Evolutionary conservation across 176 grass and related monocot species (phyloP).

Genomic region (Poa pratensis): DNA sequence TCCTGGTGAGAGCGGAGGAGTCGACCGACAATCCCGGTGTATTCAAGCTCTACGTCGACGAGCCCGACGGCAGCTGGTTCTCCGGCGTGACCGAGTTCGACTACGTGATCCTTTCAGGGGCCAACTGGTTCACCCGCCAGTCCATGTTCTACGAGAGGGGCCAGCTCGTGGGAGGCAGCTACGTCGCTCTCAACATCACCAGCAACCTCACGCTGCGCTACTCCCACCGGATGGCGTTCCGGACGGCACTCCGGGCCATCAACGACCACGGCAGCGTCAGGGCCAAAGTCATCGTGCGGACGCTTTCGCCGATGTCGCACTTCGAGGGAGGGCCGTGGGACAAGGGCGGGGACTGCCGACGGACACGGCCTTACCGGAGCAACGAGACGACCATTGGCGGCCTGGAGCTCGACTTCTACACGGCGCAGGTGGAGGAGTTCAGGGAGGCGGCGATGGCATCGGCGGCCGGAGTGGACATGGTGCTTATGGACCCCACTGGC

Average conservation of each 20-base stretch:
- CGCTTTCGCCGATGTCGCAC: conserved; percentile 71
- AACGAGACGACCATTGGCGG: conserved; percentile 51
- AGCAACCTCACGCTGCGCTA: conserved; percentile 52
- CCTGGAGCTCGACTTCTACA: conserved; percentile 58
- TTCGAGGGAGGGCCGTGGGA: conserved; percentile 76
- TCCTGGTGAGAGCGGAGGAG: conserved; percentile 57
- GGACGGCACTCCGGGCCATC: conserved; percentile 52
- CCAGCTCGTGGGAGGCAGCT: conserved; percentile 56
- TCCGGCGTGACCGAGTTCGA: conserved; percentile 50
- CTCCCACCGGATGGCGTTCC: conserved; percentile 59
- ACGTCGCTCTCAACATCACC: conserved; percentile 54
- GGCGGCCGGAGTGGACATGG: conserved; percentile 42
- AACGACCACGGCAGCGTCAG: conserved; percentile 3
- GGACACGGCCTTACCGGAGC: conserved; percentile 48
- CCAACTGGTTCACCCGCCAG: conserved; percentile 68
- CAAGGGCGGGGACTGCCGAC: conserved; percentile 61
- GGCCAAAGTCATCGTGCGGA: conserved; percentile 57
- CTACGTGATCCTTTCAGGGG: conserved; percentile 69
- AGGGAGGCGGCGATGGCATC: conserved; percentile 47
- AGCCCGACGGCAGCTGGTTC: conserved; percentile 60
- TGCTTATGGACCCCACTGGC: conserved; percentile 55
- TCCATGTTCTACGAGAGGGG: conserved; percentile 51
- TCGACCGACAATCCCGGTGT: conserved; percentile 22
- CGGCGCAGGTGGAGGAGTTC: conserved; percentile 72
- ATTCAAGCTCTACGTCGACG: conserved; percentile 68